Conservation (phyloP, 176 grass and related monocot species). For the Dactylis glomerata region DNA sequence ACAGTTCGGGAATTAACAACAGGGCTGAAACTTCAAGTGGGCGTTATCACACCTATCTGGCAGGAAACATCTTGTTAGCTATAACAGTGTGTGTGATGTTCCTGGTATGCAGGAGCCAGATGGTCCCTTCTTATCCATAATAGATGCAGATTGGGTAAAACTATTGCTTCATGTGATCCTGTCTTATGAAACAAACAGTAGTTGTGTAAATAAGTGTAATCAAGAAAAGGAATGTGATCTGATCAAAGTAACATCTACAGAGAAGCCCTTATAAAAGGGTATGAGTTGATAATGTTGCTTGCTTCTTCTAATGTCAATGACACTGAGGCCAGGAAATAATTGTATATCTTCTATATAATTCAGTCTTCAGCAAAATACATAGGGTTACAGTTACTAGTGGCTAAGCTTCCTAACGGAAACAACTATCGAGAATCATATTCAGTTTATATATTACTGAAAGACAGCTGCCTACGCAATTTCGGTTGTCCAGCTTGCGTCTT, state of each 20-base stretch:
- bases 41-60: conserved; percentile 20
- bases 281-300: conserved; percentile 1
- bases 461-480: conserved; percentile 54
- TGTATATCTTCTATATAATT: conserved; percentile 54
- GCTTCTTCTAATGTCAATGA: conserved; percentile 24
- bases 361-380: conserved; percentile 30
- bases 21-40: conserved; percentile 21
- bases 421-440: conserved; percentile 8
- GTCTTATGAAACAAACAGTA: neutral
- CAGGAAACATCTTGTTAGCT: conserved; percentile 22
- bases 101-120: neutral
- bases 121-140: conserved; percentile 19
- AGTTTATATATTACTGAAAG: conserved; percentile 45
- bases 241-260: neutral
- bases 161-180: neutral
- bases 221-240: neutral
- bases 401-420: conserved; percentile 41
- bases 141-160: neutral
- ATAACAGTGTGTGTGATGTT: conserved; percentile 24
- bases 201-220: neutral
- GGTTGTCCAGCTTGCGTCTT: conserved; percentile 31
- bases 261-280: neutral
- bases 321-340: conserved; percentile 24
- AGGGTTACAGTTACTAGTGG: conserved; percentile 35
- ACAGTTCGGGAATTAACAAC: conserved; percentile 8